Evolutionary conservation across 805 yeast species (phyloP).

Genomic region (Cyberlindnera maritima): DNA sequence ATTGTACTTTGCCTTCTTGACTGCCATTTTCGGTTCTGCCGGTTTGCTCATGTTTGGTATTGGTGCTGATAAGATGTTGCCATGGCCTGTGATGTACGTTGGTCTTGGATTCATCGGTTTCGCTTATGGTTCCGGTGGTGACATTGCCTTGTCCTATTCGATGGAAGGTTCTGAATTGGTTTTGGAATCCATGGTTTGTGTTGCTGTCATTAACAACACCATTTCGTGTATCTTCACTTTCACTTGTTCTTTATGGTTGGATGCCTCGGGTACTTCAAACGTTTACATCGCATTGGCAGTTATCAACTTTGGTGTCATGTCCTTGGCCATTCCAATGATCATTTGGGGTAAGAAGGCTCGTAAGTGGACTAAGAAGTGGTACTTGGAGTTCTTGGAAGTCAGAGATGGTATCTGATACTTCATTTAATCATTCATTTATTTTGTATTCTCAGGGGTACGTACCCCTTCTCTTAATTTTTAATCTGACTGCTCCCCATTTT

Average conservation of each 20-base stretch:
- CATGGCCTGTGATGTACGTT: conserved; percentile 53
- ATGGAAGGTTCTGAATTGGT: conserved; percentile 74
- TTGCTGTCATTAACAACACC: conserved; percentile 58
- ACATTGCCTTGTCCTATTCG: conserved; percentile 62
- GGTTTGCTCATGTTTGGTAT: conserved; percentile 66
- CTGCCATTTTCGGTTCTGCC: conserved; percentile 56
- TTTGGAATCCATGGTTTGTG: conserved; percentile 70
- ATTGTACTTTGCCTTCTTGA: conserved; percentile 52
- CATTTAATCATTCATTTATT: background rate
- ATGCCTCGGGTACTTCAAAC: conserved; percentile 51
- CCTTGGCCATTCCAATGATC: conserved; percentile 54
- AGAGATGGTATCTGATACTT: conserved; percentile 41
- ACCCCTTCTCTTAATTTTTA: no score
- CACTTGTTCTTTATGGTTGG: conserved; percentile 59
- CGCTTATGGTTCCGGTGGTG: conserved; percentile 71
- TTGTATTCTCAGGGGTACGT: no score
- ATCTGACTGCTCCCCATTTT: no score
- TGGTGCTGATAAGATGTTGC: conserved; percentile 55
- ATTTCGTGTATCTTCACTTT: conserved; percentile 67
- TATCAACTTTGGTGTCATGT: conserved; percentile 56
- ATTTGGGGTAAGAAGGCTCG: conserved; percentile 60
- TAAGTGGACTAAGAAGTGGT: conserved; percentile 54
- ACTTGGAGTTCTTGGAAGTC: conserved; percentile 49
- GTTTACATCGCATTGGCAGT: conserved; percentile 61
- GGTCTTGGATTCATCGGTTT: conserved; percentile 66